Evolutionary conservation across 768 basidiomycete genomes (phyloP).

Genomic region (Solioccasus polychromus): DNA sequence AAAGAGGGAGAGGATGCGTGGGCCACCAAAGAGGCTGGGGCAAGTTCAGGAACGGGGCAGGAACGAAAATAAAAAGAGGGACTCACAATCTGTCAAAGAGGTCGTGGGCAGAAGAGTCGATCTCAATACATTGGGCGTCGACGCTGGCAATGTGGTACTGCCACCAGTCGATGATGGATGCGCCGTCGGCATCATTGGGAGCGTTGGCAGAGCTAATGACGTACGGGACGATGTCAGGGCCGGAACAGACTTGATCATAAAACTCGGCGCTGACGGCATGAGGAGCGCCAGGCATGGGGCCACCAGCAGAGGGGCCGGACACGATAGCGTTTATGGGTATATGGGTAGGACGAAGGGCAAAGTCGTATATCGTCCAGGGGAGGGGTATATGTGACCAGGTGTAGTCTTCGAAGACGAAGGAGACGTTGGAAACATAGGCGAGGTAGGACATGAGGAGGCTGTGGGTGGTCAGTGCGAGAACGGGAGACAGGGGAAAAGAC

Average conservation of each 20-base stretch:
- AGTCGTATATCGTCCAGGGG: constrained; percentile 54
- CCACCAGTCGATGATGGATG: constrained; percentile 51
- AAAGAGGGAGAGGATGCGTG: constrained; percentile 41
- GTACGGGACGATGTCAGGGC: constrained; percentile 27
- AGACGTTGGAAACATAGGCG: constrained; percentile 47
- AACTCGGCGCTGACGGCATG: constrained; percentile 45
- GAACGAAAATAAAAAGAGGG: not conserved
- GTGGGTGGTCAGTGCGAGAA: not conserved
- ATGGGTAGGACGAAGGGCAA: constrained; percentile 47
- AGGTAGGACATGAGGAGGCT: constrained; percentile 53
- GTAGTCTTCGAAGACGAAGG: constrained; percentile 64
- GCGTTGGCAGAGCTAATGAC: constrained; percentile 35
- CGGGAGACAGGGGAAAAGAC: constrained; percentile 8
- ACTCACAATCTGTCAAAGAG: constrained; percentile 52
- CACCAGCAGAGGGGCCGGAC: constrained; percentile 54
- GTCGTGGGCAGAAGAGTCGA: constrained; percentile 37
- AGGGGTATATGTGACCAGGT: constrained; percentile 55
- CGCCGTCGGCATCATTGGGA: constrained; percentile 39
- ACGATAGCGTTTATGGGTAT: constrained; percentile 61
- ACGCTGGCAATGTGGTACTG: constrained; percentile 34
- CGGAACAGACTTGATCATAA: constrained; percentile 47
- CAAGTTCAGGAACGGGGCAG: not conserved
- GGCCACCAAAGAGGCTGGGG: constrained; percentile 45
- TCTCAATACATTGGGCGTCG: constrained; percentile 41
- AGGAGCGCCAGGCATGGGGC: constrained; percentile 29